Evolutionary conservation across 805 yeast genomes (phyloP), one percentile per base, ranked within the genome.

Genomic region (Cyberlindnera saturnus): DNA sequence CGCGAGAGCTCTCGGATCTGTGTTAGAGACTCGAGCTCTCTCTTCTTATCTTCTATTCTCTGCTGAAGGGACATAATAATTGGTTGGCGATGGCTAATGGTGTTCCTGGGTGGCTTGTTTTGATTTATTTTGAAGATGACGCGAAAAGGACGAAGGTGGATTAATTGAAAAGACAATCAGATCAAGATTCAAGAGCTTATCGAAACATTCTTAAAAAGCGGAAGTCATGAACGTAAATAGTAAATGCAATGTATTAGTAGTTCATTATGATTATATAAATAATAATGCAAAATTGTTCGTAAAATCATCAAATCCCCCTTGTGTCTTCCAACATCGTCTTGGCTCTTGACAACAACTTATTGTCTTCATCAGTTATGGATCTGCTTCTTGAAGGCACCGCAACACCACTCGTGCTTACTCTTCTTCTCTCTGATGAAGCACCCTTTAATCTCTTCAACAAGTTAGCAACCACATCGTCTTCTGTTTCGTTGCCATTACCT

Each of bases 391-490:
- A 10, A 14, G 39, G 31, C 3, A 23, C 13, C 14, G 31, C 15
- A 5, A 14, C 34, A 4, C 19, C 19, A n/a, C 50, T 36, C 0
- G 55, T 41, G 39, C 55, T 57, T 2, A 42, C 46, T 37, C 56
- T 49, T 46, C 60, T 52, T 44, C 54, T 51, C 10, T 48, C 66
- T 5, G 87, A 40, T 82, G 1, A 86, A 0, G 88, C 83, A 16
- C 87, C 89, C 57, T 89, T 83, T 53, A 93, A 73, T 57, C 82
- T 87, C 58, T 89, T 95, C 42, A 93, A 69, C 39, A 93, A 71
- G 30, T 81, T 77, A 59, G 93, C 98, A 83, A 93, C 86, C 35
- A 87, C 79, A 7, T 69, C 56, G 3, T 50, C 48, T 30, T 49
- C 57, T 31, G 38, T 36, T 6, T 42, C 38, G 5, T 41, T 46